Evolutionary conservation across 176 grass and related monocot species (phyloP).

Genomic region (Neostapfia colusana): DNA sequence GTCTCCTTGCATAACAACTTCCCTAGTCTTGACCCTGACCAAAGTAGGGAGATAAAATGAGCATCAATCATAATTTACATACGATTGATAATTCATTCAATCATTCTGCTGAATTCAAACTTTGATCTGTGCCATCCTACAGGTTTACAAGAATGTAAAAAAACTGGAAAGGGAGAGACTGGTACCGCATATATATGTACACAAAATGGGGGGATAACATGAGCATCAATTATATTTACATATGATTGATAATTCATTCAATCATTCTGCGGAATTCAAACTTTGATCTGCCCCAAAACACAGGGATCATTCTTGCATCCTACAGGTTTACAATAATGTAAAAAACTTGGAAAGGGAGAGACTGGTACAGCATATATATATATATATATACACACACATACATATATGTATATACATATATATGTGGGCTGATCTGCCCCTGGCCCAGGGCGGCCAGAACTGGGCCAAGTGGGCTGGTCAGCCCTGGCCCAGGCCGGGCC

Average conservation of each 20-base stretch:
- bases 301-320: too few species aligned
- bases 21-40: slow-evolving; percentile 42
- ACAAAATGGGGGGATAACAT: slow-evolving; percentile 11
- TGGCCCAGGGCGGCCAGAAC: too few species aligned
- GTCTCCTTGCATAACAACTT: slow-evolving; percentile 50
- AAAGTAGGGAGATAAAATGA: slow-evolving; percentile 16
- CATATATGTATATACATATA: too few species aligned
- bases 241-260: background rate
- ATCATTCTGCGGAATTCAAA: slow-evolving; percentile 7
- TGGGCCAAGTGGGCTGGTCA: too few species aligned
- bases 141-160: background rate
- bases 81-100: background rate
- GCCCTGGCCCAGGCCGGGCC: too few species aligned
- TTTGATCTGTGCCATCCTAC: background rate
- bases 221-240: slow-evolving; percentile 14
- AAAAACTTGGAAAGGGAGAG: background rate
- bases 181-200: background rate
- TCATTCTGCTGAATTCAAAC: slow-evolving; percentile 8
- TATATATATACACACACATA: too few species aligned
- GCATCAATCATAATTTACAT: slow-evolving; percentile 14
- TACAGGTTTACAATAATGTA: background rate
- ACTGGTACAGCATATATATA: background rate
- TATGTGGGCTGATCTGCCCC: too few species aligned
- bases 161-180: background rate
- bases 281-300: slow-evolving; percentile 1